phyloP scores from a whole-genome alignment of 1,284 basidiomycete genomes.

The Cystobasidiaceae sp. region DNA sequence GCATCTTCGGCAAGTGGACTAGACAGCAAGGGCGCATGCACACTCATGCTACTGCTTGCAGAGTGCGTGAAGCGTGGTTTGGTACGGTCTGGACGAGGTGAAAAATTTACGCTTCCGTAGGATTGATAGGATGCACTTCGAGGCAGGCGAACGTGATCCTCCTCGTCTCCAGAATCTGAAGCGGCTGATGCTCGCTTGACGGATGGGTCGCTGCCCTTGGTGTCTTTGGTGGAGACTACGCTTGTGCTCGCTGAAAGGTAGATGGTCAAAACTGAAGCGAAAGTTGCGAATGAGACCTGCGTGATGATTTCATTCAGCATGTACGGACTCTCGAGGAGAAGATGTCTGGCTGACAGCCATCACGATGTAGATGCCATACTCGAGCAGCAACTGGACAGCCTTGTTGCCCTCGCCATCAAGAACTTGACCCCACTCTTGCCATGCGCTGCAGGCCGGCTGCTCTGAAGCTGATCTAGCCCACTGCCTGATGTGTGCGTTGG shows the following conservation, averaged over 20 bases:
- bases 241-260: conserved; percentile 79
- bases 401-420: conserved; percentile 22
- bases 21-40: conserved; percentile 11
- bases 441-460: conserved; percentile 24
- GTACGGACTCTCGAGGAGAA: too few species aligned
- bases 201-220: conserved; percentile 39
- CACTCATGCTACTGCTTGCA: conserved; percentile 35
- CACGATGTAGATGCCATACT: conserved; percentile 66
- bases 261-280: conserved; percentile 74
- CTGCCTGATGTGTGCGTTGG: conserved; percentile 6
- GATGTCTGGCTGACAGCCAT: conserved; percentile 61
- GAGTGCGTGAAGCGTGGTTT: conserved; percentile 28
- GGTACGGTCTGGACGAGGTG: conserved; percentile 2
- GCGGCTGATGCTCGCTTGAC: background rate
- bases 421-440: conserved; percentile 37
- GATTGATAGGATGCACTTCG: conserved; percentile 31
- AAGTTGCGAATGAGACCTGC: conserved; percentile 64
- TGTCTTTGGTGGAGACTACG: conserved; percentile 81
- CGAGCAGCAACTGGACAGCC: conserved; percentile 52
- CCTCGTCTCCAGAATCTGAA: conserved; percentile 23
- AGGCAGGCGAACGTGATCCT: background rate
- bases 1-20: background rate
- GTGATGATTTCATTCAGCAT: background rate
- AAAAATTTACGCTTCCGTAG: conserved; percentile 16
- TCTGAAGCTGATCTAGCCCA: background rate